Evolutionary conservation across 352 stramenopile genomes (phyloP), one percentile per base, ranked within the genome.

Genomic region (Phytopythium aichiense): DNA sequence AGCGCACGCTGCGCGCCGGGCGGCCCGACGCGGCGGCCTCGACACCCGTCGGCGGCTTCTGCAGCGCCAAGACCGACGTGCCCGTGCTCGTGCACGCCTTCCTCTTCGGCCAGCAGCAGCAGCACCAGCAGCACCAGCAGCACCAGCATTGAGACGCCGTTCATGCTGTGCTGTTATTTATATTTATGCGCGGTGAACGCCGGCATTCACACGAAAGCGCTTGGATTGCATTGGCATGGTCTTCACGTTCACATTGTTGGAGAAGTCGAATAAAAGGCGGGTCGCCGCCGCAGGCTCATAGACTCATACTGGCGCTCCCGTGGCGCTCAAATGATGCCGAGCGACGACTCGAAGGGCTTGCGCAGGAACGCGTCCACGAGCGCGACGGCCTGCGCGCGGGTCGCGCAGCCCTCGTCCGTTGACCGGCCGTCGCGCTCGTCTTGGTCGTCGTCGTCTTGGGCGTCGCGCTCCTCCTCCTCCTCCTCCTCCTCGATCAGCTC

Each of bases 251-350:
- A 52, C n/a, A 23, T 23, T 15, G 13, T 8, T 7, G 8, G n/a
- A 52, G 46, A 28, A 57, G 25, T 16, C 18, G 20, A 30, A 57
- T 57, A 30, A 57, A 57, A 57, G 46, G 33, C 31, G 20, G 33
- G 16, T 56, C 11, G 22, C 28, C 7, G 18, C 46, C 28, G 28
- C 28, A 31, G 35, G 8, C 35, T 40, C 12, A 40, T 40, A 40
- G 35, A 28, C 37, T 22, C 9, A 18, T 8, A 3, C 20, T 7
- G 30, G 15, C 18, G 23, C n/a, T 51, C 16, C 12, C 20, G n/a
- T 35, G 5, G 23, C 13, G n/a, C 33, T 60, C 66, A 78, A 42
- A 78, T 78, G 30, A 78, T 74, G 4, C 71, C 71, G 6, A 74
- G 58, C 35, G 71, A 73, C 16, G 59, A 57, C 56, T 60, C 50